Conservation (phyloP, 1,284 basidiomycete genomes). For the Takashimella tepidaria region DNA sequence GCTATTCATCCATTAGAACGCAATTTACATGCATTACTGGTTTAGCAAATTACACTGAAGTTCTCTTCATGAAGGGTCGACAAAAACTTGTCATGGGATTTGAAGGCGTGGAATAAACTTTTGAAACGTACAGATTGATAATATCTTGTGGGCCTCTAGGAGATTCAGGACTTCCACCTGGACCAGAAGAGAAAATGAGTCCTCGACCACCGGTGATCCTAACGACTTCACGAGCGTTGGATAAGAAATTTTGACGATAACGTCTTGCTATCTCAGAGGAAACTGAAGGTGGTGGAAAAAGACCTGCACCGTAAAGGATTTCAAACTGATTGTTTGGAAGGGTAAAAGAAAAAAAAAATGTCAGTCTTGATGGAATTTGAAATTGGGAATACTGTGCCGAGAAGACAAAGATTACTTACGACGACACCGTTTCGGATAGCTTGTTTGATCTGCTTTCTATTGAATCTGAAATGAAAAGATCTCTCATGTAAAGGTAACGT, state of each 20-base stretch:
- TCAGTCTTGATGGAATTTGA: constrained; percentile 1
- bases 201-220: constrained; percentile 44
- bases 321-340: constrained; percentile 41
- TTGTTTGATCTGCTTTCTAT: constrained; percentile 42
- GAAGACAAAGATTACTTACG: constrained; percentile 32
- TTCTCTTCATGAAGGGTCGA: too few relatives aligned
- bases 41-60: too few relatives aligned
- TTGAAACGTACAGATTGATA: constrained; percentile 38
- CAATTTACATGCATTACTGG: too few relatives aligned
- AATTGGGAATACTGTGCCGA: neutral
- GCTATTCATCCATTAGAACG: constrained; percentile 11
- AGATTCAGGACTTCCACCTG: constrained; percentile 26
- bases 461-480: constrained; percentile 41
- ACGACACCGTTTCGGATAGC: constrained; percentile 46
- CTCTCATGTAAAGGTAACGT: constrained; percentile 44
- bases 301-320: constrained; percentile 41
- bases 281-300: constrained; percentile 33
- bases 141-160: constrained; percentile 42
- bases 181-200: constrained; percentile 44
- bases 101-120: neutral
- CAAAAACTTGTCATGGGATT: too few relatives aligned
- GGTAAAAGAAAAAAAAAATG: neutral
- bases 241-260: constrained; percentile 45
- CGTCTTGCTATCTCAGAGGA: constrained; percentile 24
- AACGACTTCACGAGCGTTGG: constrained; percentile 44